A percentile compares a stretch with the other conserved stretches of the same genome.
Conservation (phyloP, 2,329 filamentous ascomycete species). For the Daldinia sp. region DNA sequence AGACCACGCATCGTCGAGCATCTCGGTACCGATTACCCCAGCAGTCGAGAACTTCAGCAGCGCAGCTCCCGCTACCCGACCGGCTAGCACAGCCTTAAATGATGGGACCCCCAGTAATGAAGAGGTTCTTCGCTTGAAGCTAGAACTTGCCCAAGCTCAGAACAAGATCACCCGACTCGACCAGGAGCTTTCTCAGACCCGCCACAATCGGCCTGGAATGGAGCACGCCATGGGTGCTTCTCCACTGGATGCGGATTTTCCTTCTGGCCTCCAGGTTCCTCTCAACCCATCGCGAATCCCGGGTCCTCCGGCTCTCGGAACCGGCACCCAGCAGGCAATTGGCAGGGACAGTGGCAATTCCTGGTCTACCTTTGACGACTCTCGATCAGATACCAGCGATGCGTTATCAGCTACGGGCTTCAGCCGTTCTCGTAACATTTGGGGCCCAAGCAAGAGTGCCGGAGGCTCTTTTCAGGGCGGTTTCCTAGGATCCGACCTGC, state of each 20-base stretch:
- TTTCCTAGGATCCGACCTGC: constrained; percentile 47
- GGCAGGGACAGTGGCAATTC: constrained; percentile 52
- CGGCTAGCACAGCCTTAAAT: constrained; percentile 60
- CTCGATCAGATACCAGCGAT: constrained; percentile 65
- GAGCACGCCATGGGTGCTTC: constrained; percentile 54
- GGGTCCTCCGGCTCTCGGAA: constrained; percentile 36
- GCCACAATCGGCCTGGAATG: constrained; percentile 66
- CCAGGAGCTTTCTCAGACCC: constrained; percentile 72
- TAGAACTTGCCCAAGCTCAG: constrained; percentile 75
- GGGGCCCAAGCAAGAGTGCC: constrained; percentile 58
- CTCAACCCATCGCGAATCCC: constrained; percentile 47
- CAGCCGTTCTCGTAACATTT: constrained; percentile 64
- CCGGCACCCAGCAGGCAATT: constrained; percentile 50
- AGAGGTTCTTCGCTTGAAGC: constrained; percentile 73
- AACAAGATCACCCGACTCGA: constrained; percentile 76
- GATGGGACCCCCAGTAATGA: constrained; percentile 55
- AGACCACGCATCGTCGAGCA: constrained; percentile 62
- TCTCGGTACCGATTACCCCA: constrained; percentile 69
- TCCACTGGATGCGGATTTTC: constrained; percentile 42
- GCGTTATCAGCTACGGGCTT: constrained; percentile 60
- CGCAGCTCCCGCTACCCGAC: constrained; percentile 59
- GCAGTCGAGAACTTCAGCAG: constrained; percentile 62
- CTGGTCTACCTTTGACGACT: constrained; percentile 65
- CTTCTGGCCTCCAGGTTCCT: constrained; percentile 34
- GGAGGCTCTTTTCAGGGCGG: constrained; percentile 39